phyloP scores from a whole-genome alignment of 2,329 filamentous ascomycete species.

The Neonectria neomacrospora region DNA sequence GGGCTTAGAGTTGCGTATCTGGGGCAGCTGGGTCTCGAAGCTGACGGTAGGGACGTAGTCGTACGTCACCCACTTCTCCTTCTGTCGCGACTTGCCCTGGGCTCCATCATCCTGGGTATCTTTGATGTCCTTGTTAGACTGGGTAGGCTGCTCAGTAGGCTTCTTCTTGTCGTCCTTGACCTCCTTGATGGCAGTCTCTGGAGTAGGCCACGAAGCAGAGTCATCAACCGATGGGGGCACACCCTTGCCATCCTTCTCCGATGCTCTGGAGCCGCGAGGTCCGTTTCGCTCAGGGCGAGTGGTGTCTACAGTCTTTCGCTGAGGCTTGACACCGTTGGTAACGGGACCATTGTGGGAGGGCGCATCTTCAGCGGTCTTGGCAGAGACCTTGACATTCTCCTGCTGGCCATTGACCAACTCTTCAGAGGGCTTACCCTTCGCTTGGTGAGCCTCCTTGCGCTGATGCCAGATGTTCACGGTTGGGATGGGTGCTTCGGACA shows the following conservation, averaged over 20 bases:
- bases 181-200: slow-evolving; percentile 77
- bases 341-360: slow-evolving; percentile 40
- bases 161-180: slow-evolving; percentile 79
- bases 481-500: slow-evolving; percentile 85
- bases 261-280: slow-evolving; percentile 59
- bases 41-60: slow-evolving; percentile 85
- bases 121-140: slow-evolving; percentile 75
- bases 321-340: slow-evolving; percentile 54
- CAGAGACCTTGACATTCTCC: slow-evolving; percentile 58
- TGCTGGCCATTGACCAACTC: slow-evolving; percentile 46
- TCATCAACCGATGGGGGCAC: slow-evolving; percentile 76
- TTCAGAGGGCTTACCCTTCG: slow-evolving; percentile 63
- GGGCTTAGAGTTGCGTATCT: slow-evolving; percentile 60
- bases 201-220: slow-evolving; percentile 88
- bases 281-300: slow-evolving; percentile 55
- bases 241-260: slow-evolving; percentile 56
- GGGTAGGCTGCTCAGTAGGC: slow-evolving; percentile 68
- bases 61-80: slow-evolving; percentile 87
- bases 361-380: slow-evolving; percentile 41
- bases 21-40: slow-evolving; percentile 84
- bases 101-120: slow-evolving; percentile 66
- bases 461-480: slow-evolving; percentile 89
- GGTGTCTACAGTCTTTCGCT: slow-evolving; percentile 56
- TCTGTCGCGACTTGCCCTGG: slow-evolving; percentile 66
- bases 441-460: slow-evolving; percentile 73